A percentile compares a stretch with the other conserved stretches of the same genome.
These are phyloP conservation scores for Lithospermum erythrorhizon DNA, from an alignment of 257 asterid genomes.

Conservation along the genomic window DNA sequence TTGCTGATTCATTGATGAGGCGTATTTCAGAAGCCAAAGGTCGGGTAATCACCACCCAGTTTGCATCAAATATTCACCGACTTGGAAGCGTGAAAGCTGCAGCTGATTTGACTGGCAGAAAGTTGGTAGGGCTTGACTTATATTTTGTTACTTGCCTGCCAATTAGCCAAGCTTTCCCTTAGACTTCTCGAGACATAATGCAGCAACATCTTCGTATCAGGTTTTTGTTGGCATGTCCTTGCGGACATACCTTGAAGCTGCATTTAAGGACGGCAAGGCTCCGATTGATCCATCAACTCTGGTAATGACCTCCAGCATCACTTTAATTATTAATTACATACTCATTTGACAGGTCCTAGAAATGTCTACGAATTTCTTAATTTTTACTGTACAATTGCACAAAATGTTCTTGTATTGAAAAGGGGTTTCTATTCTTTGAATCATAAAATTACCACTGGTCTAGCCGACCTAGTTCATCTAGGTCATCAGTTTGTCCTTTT, in stretches of 20 bases:
- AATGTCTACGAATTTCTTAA: too few relatives aligned
- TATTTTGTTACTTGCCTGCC: slow-evolving; percentile 6
- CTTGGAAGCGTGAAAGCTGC: slow-evolving; percentile 99
- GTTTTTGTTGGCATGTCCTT: slow-evolving; percentile 98
- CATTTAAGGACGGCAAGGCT: slow-evolving; percentile 98
- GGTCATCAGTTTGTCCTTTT: too few relatives aligned
- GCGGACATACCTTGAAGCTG: slow-evolving; percentile 98
- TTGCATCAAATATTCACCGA: slow-evolving; percentile 96
- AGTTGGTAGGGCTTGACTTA: slow-evolving; percentile 51
- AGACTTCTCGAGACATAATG: slow-evolving; percentile 4
- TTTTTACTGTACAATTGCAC: too few relatives aligned
- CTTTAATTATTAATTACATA: neutral
- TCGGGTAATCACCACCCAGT: slow-evolving; percentile 90
- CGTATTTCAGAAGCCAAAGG: slow-evolving; percentile 77
- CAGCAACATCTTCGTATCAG: slow-evolving; percentile 25
- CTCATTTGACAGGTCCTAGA: too few relatives aligned
- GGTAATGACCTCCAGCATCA: slow-evolving; percentile 39
- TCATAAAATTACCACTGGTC: too few relatives aligned
- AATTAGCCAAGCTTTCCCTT: neutral
- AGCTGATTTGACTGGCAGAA: slow-evolving; percentile 94
- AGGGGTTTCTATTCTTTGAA: too few relatives aligned
- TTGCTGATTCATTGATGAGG: slow-evolving; percentile 82
- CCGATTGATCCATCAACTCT: slow-evolving; percentile 97
- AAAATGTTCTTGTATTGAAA: too few relatives aligned
- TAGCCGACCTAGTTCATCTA: too few relatives aligned